These are phyloP conservation scores for Solanum hybrid DNA, from an alignment of 305 asterid species.

Conservation along the genomic window DNA sequence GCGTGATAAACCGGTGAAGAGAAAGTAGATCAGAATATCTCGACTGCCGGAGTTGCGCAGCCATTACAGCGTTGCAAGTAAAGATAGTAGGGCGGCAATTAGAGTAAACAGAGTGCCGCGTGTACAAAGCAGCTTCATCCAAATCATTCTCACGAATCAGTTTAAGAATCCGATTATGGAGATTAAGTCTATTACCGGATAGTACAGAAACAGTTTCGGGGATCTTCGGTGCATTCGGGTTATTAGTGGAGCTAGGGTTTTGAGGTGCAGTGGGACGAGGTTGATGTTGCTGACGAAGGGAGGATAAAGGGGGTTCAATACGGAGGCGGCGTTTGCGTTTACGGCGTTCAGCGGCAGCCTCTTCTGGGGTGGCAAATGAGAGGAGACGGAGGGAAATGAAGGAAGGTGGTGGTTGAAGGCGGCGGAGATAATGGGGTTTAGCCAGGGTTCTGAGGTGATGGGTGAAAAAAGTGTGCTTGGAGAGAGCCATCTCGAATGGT, in stretches of 20 bases:
- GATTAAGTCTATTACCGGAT: slow-evolving; percentile 58
- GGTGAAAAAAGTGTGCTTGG: slow-evolving; percentile 46
- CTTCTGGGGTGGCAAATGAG: slow-evolving; percentile 92
- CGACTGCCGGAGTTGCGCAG: slow-evolving; percentile 72
- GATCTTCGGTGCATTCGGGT: slow-evolving; percentile 82
- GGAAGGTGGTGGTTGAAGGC: slow-evolving; percentile 22
- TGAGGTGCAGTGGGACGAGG: slow-evolving; percentile 37
- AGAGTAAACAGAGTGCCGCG: slow-evolving; percentile 85
- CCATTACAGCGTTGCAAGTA: slow-evolving; percentile 74
- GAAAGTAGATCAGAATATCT: slow-evolving; percentile 72
- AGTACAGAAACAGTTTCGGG: slow-evolving; percentile 74
- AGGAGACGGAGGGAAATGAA: slow-evolving; percentile 45
- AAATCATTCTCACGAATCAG: slow-evolving; percentile 80
- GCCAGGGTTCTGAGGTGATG: slow-evolving; percentile 44
- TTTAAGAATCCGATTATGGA: slow-evolving; percentile 63
- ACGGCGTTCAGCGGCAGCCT: slow-evolving; percentile 96
- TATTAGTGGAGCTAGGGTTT: slow-evolving; percentile 23
- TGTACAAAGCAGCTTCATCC: slow-evolving; percentile 79
- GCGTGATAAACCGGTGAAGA: slow-evolving; percentile 82
- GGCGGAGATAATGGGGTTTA: slow-evolving; percentile 14
- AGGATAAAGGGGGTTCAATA: slow-evolving; percentile 69
- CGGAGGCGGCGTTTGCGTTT: slow-evolving; percentile 81
- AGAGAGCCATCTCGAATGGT: slow-evolving; percentile 41
- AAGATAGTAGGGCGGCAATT: slow-evolving; percentile 79
- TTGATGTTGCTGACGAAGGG: slow-evolving; percentile 55